A percentile compares a stretch with the other conserved stretches of the same genome.
Evolutionary conservation across 768 basidiomycete genomes (phyloP).

Genomic region (Melanogaster broomeanus): DNA sequence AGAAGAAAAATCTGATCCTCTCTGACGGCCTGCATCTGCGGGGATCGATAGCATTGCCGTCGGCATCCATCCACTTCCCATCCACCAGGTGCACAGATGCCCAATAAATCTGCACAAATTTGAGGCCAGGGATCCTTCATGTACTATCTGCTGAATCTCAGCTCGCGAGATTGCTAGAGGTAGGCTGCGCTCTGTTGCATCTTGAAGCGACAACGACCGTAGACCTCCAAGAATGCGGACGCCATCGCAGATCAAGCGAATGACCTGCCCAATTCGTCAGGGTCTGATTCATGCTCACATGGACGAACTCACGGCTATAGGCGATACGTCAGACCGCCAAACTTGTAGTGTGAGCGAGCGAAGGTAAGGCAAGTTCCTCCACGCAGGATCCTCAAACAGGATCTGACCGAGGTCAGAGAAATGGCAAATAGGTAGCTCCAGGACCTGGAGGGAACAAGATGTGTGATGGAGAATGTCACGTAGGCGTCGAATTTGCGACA

Average conservation of each 20-base stretch:
- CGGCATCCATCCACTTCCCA: neutral
- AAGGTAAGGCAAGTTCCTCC: neutral
- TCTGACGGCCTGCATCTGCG: too few species aligned
- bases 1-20: too few species aligned
- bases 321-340: too few species aligned
- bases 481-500: too few species aligned
- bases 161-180: too few species aligned
- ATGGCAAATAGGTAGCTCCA: too few species aligned
- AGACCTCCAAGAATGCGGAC: neutral
- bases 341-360: too few species aligned
- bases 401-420: too few species aligned
- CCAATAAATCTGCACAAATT: neutral
- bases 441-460: too few species aligned
- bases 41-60: constrained; percentile 18
- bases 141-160: neutral
- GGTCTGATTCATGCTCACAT: neutral
- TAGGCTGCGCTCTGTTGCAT: too few species aligned
- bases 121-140: constrained; percentile 3
- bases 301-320: too few species aligned
- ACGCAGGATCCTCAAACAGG: neutral
- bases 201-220: constrained; percentile 1
- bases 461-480: too few species aligned
- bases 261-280: constrained; percentile 3
- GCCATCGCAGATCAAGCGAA: neutral
- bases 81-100: neutral